Evolutionary conservation across 176 grass and related monocot species (phyloP).

Genomic region (Cymbopogon citratus): DNA sequence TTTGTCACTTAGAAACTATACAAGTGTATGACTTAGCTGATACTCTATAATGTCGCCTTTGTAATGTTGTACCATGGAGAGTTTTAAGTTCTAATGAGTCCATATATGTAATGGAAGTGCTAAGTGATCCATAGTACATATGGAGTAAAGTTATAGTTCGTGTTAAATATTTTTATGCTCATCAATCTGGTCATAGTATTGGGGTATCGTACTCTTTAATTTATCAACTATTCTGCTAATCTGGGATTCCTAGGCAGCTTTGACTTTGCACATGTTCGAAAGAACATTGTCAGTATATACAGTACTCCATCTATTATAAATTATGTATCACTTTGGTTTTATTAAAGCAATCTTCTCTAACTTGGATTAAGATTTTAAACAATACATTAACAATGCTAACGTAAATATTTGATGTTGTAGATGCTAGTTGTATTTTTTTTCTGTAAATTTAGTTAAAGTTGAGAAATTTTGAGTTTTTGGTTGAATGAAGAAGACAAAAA

Average conservation of each 20-base stretch:
- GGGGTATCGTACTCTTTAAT: neutral
- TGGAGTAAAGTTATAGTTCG: neutral
- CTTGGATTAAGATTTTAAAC: neutral
- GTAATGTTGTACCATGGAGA: conserved; percentile 16
- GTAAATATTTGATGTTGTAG: neutral
- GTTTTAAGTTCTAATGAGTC: conserved; percentile 12
- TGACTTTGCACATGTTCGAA: neutral
- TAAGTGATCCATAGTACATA: conserved; percentile 1
- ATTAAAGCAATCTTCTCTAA: neutral
- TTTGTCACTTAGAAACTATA: conserved; percentile 12
- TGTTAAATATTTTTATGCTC: neutral
- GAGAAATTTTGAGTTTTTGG: neutral
- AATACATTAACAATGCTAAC: neutral
- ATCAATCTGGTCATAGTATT: neutral
- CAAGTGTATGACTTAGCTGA: conserved; percentile 20
- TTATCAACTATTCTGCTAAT: neutral
- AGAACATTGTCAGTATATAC: neutral
- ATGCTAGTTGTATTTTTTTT: neutral
- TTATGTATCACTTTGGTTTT: neutral
- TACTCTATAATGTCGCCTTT: conserved; percentile 15
- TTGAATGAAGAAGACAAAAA: neutral
- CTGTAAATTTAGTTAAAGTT: neutral
- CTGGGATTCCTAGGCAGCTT: neutral
- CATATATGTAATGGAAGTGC: conserved; percentile 17
- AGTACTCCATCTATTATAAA: neutral